Conservation (phyloP, 75 land plant species). For the Cryptomeria japonica region DNA sequence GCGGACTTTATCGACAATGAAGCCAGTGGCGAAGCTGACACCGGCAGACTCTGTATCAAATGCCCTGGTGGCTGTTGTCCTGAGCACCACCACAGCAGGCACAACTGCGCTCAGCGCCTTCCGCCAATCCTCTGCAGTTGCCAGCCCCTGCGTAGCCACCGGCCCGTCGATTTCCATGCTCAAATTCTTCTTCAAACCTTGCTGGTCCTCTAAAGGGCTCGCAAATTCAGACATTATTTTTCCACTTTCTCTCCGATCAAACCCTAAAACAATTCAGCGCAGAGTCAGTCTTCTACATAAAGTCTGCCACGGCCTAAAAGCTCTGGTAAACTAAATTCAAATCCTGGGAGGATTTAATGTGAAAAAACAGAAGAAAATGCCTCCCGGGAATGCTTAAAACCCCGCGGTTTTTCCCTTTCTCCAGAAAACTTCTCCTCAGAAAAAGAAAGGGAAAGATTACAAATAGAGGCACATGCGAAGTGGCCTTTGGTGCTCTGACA, state of each 20-base stretch:
- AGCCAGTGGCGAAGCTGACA: conserved; percentile 92
- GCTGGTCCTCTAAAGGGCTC: not conserved
- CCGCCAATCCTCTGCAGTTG: conserved; percentile 89
- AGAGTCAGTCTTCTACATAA: not conserved
- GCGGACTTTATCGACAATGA: conserved; percentile 74
- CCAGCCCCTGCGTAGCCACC: conserved; percentile 25
- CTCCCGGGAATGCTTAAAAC: not conserved
- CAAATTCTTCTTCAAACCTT: conserved; percentile 40
- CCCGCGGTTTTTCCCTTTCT: not conserved
- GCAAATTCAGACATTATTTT: conserved; percentile 1
- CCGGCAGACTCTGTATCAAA: conserved; percentile 94
- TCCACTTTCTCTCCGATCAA: not conserved
- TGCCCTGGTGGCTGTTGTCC: conserved; percentile 84
- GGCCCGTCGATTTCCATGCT: conserved; percentile 76
- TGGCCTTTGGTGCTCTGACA: not conserved
- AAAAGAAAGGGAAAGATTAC: not conserved
- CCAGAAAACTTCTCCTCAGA: not conserved
- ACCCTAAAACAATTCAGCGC: not conserved
- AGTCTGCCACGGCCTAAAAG: not conserved
- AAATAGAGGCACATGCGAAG: not conserved
- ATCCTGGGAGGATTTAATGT: not conserved
- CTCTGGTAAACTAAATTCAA: not conserved
- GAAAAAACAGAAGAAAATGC: not conserved
- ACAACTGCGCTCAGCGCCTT: conserved; percentile 73
- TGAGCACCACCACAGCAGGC: conserved; percentile 89